Evolutionary conservation across 129 eudicot genomes (phyloP), one percentile per base, ranked within the genome.

Genomic region (Dittrichia graveolens): DNA sequence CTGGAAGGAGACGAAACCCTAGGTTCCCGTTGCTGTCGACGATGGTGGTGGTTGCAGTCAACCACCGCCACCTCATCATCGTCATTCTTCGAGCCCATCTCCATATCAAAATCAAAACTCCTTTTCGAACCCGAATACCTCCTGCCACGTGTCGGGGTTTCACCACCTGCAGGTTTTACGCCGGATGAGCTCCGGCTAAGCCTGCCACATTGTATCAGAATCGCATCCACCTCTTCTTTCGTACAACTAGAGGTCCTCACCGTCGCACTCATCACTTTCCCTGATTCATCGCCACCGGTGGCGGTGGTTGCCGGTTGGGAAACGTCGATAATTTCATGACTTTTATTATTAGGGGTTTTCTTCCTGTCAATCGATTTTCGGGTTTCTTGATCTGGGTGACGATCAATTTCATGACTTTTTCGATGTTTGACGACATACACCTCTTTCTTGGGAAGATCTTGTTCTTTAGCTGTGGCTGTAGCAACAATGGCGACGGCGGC

Each of bases 211-310:
- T 93, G 98, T n/a, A 93, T 87, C 69, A 93, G 67, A 81, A 93
- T 93, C 15, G 96, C 95, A 75, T 93, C 98, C 79, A 93, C 90
- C 46, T 90, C 98, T 58, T 93, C 98, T 43, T 90, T 93, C 1
- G 95, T 87, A 72, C 98, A 93, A 64, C 95, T 93, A 3, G 98
- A 93, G 4, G 92, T 87, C 68, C 96, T 93, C 81, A 87, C 89
- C 37, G 84, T 61, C 39, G 87, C 73, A 11, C 78, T 72, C 13
- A 61, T 8, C 72, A 71, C n/a, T 52, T 68, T 71, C 56, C 54
- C 80, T 80, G 15, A 56, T 35, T 71, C 81, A 43, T 69, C 76
- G 13, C 19, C 57, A 37, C 14, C 12, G 40, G 42, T 19, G 6
- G 1, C 54, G 35, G 24, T 34, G 6, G 56, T 7, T 38, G 67